Evolutionary conservation across 2,329 filamentous ascomycete genomes (phyloP), one percentile per base, ranked within the genome.

Genomic region (Phialemoniopsis sp.): DNA sequence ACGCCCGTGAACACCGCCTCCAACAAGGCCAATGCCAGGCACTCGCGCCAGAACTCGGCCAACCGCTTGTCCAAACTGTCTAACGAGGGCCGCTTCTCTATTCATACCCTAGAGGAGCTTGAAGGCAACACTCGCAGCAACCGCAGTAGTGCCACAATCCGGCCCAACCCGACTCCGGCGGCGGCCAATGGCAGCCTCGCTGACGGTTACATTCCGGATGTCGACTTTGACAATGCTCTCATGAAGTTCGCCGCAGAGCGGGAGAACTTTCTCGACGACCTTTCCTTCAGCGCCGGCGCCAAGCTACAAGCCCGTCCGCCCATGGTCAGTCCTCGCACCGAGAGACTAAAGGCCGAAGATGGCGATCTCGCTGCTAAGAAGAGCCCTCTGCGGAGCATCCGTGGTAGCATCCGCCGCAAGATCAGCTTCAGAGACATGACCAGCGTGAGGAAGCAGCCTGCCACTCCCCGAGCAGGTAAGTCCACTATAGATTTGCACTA

Each of bases 381-480:
- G 58, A 80, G 74, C 58, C 76, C 77, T 33, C 58, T 80, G 45
- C 72, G 67, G 51, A 73, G 64, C 55, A 78, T 80, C 52, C 59
- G 87, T 81, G 91, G 91, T 33, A 96, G 89, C 65, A 86, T 98
- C 53, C 80, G 91, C 47, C 82, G 93, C 60, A 88, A 93, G 55
- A 86, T 98, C 64, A 95, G 91, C 53, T 89, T 91, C 62, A 79
- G 84, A 52, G 93, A 96, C 54, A 94, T 97, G 87, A 95, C 86
- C 64, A 97, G 90, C 66, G 77, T 88, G 70, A 91, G 91, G 69
- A 83, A 89, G 61, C 87, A 93, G 55, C 84, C 89, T 37, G 85
- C 82, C 18, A 71, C 84, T 48, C 79, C 82, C 48, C 84, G 87
- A 64, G 78, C 85, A 67, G 76, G 85, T 87, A 73, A 71, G 83